A percentile compares a stretch with the other conserved stretches of the same genome.
phyloP scores from a whole-genome alignment of 2,329 filamentous ascomycete species.

The Cladosporium sp. region DNA sequence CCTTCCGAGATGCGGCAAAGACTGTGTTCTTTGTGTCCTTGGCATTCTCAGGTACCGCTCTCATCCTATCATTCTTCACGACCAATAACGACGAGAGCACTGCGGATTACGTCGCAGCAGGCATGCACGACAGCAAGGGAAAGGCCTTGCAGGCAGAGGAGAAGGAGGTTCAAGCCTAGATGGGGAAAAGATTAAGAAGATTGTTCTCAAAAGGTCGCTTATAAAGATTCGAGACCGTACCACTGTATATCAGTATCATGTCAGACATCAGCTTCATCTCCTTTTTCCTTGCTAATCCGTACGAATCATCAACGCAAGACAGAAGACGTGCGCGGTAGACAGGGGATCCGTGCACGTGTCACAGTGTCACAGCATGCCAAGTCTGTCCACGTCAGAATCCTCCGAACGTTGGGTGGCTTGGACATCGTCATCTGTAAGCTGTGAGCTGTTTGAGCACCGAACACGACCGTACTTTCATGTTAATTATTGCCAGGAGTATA shows the following conservation, averaged over 20 bases:
- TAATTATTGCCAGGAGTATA: too few relatives aligned
- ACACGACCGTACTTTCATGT: too few relatives aligned
- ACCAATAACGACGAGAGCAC: constrained; percentile 23
- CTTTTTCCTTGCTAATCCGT: too few relatives aligned
- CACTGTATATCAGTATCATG: too few relatives aligned
- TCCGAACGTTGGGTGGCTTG: not conserved
- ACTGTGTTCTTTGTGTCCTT: constrained; percentile 23
- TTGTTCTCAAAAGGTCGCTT: not conserved
- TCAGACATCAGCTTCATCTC: too few relatives aligned
- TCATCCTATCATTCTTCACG: constrained; percentile 24
- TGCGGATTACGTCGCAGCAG: constrained; percentile 24
- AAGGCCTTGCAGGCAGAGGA: constrained; percentile 13
- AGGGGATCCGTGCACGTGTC: not conserved
- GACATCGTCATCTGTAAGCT: not conserved
- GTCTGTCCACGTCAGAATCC: not conserved
- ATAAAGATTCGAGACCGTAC: not conserved
- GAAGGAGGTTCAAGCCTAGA: not conserved
- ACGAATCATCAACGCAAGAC: too few relatives aligned
- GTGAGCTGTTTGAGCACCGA: too few relatives aligned
- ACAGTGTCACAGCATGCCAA: not conserved
- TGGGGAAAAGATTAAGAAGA: not conserved
- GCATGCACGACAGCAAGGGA: constrained; percentile 20
- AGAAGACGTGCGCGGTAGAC: too few relatives aligned
- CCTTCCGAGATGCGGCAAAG: constrained; percentile 18
- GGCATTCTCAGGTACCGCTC: constrained; percentile 21